These are phyloP conservation scores for Prunus mongolica DNA, from an alignment of 306 rosid species.

Conservation along the genomic window DNA sequence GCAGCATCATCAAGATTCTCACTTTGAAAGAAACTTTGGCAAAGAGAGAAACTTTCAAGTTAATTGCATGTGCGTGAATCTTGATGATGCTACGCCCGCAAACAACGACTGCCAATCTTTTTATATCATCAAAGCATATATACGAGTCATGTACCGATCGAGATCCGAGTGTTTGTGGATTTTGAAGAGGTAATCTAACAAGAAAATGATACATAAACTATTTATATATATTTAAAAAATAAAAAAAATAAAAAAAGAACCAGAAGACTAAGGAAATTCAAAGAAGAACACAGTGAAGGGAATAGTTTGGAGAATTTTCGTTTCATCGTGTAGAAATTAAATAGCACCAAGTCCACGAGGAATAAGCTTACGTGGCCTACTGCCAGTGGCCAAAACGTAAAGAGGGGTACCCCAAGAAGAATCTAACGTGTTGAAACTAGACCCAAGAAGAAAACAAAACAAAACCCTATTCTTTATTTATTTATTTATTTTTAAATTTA, in stretches of 20 bases:
- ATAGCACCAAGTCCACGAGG: conserved; percentile 40
- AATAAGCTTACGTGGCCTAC: conserved; percentile 39
- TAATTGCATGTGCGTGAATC: conserved; percentile 67
- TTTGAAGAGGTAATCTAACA: not conserved
- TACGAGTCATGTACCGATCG: not conserved
- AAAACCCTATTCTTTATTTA: conserved; percentile 12
- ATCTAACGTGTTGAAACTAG: conserved; percentile 29
- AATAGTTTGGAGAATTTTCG: not conserved
- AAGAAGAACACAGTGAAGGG: not conserved
- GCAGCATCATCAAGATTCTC: conserved; percentile 99
- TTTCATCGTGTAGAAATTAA: not conserved
- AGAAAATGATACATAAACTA: not conserved
- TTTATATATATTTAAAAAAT: not conserved
- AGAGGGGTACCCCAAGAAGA: conserved; percentile 39
- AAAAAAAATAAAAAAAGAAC: not conserved
- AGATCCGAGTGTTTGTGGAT: not conserved
- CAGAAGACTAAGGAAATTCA: not conserved
- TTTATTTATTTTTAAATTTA: not conserved
- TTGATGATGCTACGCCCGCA: conserved; percentile 93
- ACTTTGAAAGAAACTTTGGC: conserved; percentile 24
- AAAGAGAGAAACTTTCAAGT: not conserved
- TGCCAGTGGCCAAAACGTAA: conserved; percentile 32
- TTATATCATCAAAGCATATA: not conserved
- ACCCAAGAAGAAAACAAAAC: conserved; percentile 27
- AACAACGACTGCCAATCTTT: conserved; percentile 62